Evolutionary conservation across 2,329 filamentous ascomycete genomes (phyloP).

Genomic region (Oidium heveae): DNA sequence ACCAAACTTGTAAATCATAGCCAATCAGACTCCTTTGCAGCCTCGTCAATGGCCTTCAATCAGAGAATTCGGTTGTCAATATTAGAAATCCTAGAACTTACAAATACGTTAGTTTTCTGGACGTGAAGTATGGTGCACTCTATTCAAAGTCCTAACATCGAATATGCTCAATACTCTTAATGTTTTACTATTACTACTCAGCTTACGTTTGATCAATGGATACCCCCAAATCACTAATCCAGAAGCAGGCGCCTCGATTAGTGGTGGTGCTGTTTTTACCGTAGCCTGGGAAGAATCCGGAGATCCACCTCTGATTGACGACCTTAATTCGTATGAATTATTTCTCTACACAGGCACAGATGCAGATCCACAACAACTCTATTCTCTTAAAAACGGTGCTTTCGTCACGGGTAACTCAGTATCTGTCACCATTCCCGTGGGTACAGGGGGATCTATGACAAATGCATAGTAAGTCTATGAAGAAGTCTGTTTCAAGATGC

Average conservation of each 20-base stretch:
- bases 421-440: conserved; percentile 9
- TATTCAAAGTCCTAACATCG: no score
- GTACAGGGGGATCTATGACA: conserved; percentile 8
- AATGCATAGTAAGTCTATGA: conserved; percentile 14
- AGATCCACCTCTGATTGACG: conserved; percentile 21
- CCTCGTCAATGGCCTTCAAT: no score
- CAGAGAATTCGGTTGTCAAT: no score
- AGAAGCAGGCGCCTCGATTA: conserved; percentile 22
- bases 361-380: conserved; percentile 20
- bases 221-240: conserved; percentile 24
- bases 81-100: no score
- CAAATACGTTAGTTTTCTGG: no score
- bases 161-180: no score
- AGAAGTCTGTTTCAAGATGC: not conserved
- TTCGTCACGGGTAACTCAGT: conserved; percentile 8
- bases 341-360: conserved; percentile 36
- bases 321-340: conserved; percentile 28
- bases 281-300: conserved; percentile 32
- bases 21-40: no score
- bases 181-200: no score
- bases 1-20: no score
- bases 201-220: conserved; percentile 1
- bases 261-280: conserved; percentile 23
- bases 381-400: conserved; percentile 15
- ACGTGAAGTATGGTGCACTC: no score